Evolutionary conservation across 352 stramenopile species (phyloP).

Genomic region (Phytophthora podocarpi): DNA sequence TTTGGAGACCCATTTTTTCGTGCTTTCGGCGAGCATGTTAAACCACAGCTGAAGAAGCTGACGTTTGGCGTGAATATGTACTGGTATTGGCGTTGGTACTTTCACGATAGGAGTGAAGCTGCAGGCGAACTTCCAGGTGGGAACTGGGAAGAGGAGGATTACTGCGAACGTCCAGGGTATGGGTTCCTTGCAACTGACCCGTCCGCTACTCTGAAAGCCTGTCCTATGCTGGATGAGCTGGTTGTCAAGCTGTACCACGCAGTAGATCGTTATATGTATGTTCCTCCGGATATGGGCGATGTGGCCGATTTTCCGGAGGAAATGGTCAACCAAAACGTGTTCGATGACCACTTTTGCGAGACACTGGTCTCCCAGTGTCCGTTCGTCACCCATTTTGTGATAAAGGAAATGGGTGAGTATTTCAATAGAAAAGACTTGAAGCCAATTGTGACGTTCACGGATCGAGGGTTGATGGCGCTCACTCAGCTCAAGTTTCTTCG

Average conservation of each 20-base stretch:
- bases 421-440: conserved; percentile 31
- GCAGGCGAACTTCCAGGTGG: background rate
- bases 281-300: conserved; percentile 3
- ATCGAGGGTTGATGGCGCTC: conserved; percentile 35
- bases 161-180: conserved; percentile 7
- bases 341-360: conserved; percentile 41
- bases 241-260: conserved; percentile 41
- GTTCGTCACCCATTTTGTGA: conserved; percentile 24
- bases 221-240: conserved; percentile 30
- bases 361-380: conserved; percentile 16
- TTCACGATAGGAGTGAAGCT: conserved; percentile 13
- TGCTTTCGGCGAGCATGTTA: conserved; percentile 33
- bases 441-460: conserved; percentile 38
- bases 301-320: conserved; percentile 24
- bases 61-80: conserved; percentile 43
- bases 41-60: conserved; percentile 32
- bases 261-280: background rate
- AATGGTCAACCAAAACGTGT: conserved; percentile 34
- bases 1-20: conserved; percentile 44
- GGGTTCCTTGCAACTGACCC: conserved; percentile 28
- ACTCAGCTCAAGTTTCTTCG: conserved; percentile 36
- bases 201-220: conserved; percentile 26
- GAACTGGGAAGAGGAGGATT: conserved; percentile 5
- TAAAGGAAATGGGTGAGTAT: conserved; percentile 32
- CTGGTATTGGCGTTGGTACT: conserved; percentile 43